phyloP scores from a whole-genome alignment of 352 stramenopile species.

The Phytophthora brassicae region DNA sequence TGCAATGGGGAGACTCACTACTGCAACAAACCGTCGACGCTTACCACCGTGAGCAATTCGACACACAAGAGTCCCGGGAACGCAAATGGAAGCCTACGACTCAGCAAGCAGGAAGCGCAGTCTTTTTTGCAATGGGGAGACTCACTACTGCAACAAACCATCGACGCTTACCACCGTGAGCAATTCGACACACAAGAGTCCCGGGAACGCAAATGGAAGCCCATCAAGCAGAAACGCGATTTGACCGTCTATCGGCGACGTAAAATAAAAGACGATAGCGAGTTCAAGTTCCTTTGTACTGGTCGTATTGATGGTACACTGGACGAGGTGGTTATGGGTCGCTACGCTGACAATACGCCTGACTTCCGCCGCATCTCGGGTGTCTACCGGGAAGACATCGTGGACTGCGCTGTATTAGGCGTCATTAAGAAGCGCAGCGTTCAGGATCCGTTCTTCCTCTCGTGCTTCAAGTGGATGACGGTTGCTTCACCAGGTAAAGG shows the following conservation, averaged over 20 bases:
- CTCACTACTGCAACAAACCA: conserved; percentile 63
- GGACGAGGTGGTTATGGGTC: conserved; percentile 75
- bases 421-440: conserved; percentile 54
- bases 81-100: conserved; percentile 70
- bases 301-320: conserved; percentile 68
- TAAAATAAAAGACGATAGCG: conserved; percentile 42
- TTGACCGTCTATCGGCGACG: conserved; percentile 65
- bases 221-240: conserved; percentile 60
- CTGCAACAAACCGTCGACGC: conserved; percentile 69
- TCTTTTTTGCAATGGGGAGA: conserved; percentile 70
- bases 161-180: conserved; percentile 67
- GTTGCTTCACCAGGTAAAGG: conserved; percentile 68
- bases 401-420: conserved; percentile 74
- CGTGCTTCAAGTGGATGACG: conserved; percentile 85
- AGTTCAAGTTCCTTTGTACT: conserved; percentile 66
- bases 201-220: conserved; percentile 68
- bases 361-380: conserved; percentile 71
- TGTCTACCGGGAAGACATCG: conserved; percentile 74
- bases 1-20: conserved; percentile 63
- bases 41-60: conserved; percentile 69
- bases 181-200: conserved; percentile 66
- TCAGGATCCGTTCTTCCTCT: conserved; percentile 65
- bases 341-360: conserved; percentile 72
- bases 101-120: conserved; percentile 42
- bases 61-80: conserved; percentile 59